Evolutionary conservation across 2,329 filamentous ascomycete genomes (phyloP).

Genomic region (Thielaviopsis populi): DNA sequence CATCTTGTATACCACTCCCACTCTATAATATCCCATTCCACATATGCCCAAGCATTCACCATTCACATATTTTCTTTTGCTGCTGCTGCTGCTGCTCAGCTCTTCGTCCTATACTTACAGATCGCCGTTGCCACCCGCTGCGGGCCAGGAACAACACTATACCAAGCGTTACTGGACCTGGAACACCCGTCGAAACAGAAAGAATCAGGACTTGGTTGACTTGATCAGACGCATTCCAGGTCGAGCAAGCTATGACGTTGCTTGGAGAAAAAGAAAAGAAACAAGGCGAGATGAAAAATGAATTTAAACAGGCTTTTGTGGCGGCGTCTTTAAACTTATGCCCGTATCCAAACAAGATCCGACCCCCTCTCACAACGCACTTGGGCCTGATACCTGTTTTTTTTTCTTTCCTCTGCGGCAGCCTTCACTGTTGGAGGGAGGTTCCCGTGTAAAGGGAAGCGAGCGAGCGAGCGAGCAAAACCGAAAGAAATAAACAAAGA

Average conservation of each 20-base stretch:
- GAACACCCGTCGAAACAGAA: not conserved
- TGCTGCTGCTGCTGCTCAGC: not conserved
- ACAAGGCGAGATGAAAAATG: not conserved
- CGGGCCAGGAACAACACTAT: not conserved
- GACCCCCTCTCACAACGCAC: not conserved
- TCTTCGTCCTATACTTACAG: not conserved
- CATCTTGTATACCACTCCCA: not conserved
- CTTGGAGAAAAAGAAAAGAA: not conserved
- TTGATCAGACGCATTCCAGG: not conserved
- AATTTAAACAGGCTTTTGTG: not conserved
- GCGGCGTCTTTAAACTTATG: not conserved
- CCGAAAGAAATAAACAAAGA: not conserved
- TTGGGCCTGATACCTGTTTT: not conserved
- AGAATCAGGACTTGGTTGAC: not conserved
- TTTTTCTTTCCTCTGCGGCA: not conserved
- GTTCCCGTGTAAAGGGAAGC: not conserved
- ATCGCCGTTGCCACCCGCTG: not conserved
- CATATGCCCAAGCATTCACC: too few species aligned
- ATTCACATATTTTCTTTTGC: not conserved
- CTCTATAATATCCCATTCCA: not conserved
- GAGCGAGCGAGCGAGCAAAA: not conserved
- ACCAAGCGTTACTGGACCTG: not conserved
- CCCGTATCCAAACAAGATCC: not conserved
- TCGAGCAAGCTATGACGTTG: not conserved
- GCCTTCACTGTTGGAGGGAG: not conserved